Conservation (phyloP, 768 basidiomycete species). For the Mycena capillaripes region DNA sequence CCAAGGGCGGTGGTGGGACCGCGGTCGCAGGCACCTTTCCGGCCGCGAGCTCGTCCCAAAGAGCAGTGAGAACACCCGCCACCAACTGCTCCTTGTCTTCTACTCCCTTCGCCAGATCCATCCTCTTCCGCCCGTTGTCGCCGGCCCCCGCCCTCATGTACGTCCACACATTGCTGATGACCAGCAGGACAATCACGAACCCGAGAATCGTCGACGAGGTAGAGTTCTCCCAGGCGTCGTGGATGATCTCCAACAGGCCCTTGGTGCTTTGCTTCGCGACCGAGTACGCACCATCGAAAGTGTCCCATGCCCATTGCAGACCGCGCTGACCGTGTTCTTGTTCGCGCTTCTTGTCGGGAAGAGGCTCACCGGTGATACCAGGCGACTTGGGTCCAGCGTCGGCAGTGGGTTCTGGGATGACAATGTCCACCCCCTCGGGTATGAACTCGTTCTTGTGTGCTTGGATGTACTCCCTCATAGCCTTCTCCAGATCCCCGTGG, state of each 20-base stretch:
- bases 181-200: conserved; percentile 78
- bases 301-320: conserved; percentile 92
- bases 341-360: conserved; percentile 69
- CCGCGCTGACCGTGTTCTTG: conserved; percentile 78
- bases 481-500: conserved; percentile 84
- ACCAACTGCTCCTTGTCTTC: conserved; percentile 85
- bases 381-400: conserved; percentile 26
- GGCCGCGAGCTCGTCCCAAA: conserved; percentile 78
- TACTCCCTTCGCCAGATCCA: conserved; percentile 63
- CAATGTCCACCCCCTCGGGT: conserved; percentile 84
- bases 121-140: conserved; percentile 62
- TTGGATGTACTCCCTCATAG: conserved; percentile 91
- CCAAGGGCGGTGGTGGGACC: conserved; percentile 20
- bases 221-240: conserved; percentile 85
- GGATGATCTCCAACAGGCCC: conserved; percentile 82
- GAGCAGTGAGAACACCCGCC: conserved; percentile 76
- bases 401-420: conserved; percentile 47
- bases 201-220: conserved; percentile 79
- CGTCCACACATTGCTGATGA: conserved; percentile 85
- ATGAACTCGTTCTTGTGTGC: conserved; percentile 93
- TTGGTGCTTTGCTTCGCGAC: conserved; percentile 80
- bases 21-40: conserved; percentile 50
- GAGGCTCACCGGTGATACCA: conserved; percentile 34
- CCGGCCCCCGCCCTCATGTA: conserved; percentile 58
- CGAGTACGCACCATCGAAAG: conserved; percentile 80